Percentiles rank a stretch among this genome's conserved stretches.
Evolutionary conservation across 2,329 filamentous ascomycete genomes (phyloP).

Genomic region (Cladosporium sp.): DNA sequence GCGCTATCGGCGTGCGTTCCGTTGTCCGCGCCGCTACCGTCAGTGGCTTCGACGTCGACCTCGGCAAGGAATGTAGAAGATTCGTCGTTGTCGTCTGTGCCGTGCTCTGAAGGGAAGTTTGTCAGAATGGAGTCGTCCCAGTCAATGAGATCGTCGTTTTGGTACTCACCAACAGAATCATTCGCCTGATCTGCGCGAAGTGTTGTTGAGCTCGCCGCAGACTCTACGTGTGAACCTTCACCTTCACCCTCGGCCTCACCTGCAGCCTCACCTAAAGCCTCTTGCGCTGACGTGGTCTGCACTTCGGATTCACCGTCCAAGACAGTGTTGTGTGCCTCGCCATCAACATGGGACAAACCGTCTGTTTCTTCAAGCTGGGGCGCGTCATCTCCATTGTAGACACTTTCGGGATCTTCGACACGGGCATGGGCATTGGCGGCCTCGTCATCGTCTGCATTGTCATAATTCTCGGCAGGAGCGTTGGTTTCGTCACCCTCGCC

Average conservation of each 20-base stretch:
- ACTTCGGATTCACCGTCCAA: not conserved
- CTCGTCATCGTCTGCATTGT: constrained; percentile 7
- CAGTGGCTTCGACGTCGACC: constrained; percentile 9
- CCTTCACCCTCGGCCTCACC: constrained; percentile 5
- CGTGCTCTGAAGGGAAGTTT: constrained; percentile 18
- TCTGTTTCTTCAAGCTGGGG: constrained; percentile 12
- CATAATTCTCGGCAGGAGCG: constrained; percentile 12
- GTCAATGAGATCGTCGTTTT: constrained; percentile 21
- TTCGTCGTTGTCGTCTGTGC: constrained; percentile 19
- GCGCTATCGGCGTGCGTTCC: not conserved
- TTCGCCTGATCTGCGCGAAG: constrained; percentile 20
- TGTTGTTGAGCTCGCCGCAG: constrained; percentile 23
- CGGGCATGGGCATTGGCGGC: not conserved
- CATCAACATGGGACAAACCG: constrained; percentile 10
- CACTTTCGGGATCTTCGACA: constrained; percentile 13
- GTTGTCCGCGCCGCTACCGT: not conserved
- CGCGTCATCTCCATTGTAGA: constrained; percentile 3
- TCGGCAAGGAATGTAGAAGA: constrained; percentile 16
- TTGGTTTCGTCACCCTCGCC: constrained; percentile 10
- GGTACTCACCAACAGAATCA: constrained; percentile 26
- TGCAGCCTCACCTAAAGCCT: not conserved
- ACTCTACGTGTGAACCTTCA: constrained; percentile 15
- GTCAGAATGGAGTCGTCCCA: constrained; percentile 23
- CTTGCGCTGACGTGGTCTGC: not conserved
- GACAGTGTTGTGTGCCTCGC: not conserved